Conservation (phyloP, 768 basidiomycete species). For the Xerocomellus chrysenteron region DNA sequence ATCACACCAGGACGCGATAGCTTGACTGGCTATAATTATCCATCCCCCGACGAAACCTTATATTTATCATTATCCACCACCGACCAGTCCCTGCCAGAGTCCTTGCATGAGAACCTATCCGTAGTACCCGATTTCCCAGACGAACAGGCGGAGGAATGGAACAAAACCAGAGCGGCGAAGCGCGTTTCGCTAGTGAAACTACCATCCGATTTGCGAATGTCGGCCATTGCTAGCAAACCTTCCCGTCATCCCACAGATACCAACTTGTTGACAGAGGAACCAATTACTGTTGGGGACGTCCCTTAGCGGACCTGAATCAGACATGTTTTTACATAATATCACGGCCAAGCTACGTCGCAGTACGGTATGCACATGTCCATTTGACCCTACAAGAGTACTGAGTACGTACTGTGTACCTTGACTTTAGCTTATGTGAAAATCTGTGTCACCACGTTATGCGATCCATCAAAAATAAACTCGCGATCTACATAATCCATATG, state of each 20-base stretch:
- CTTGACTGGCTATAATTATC: conserved; percentile 31
- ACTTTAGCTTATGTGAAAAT: conserved; percentile 4
- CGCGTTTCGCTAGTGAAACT: conserved; percentile 80
- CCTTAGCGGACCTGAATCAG: conserved; percentile 1
- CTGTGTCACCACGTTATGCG: conserved; percentile 1
- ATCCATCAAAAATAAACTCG: conserved; percentile 2
- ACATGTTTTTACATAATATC: conserved; percentile 8
- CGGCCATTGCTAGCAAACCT: conserved; percentile 19
- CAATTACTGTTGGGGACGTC: background rate
- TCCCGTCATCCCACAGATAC: conserved; percentile 4
- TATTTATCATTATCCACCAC: conserved; percentile 20
- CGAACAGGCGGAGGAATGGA: conserved; percentile 87
- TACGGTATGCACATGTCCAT: background rate
- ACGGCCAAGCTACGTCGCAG: conserved; percentile 1
- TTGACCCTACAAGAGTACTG: background rate
- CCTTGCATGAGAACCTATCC: conserved; percentile 47
- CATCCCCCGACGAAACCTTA: conserved; percentile 29
- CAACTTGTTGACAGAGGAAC: conserved; percentile 9
- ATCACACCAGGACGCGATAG: conserved; percentile 28
- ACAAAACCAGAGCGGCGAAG: conserved; percentile 80
- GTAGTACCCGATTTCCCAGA: conserved; percentile 46
- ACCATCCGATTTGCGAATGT: conserved; percentile 51
- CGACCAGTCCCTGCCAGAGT: conserved; percentile 22
- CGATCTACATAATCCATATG: background rate
- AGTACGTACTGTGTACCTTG: background rate